These are phyloP conservation scores for Nicotiana tomentosiformis DNA, from an alignment of 257 asterid species.

Conservation along the genomic window DNA sequence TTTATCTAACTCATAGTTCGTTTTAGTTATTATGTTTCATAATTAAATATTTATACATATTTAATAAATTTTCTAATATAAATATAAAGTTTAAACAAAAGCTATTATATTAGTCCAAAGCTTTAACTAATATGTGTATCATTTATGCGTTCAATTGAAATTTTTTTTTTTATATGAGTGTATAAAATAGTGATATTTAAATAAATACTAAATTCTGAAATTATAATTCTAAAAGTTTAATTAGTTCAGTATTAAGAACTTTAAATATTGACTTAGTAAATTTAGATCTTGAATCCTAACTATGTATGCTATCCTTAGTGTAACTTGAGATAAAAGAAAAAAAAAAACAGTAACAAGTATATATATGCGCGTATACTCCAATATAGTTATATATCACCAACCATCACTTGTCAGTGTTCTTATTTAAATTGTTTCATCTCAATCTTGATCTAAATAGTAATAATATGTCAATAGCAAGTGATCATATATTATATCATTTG, in stretches of 20 bases:
- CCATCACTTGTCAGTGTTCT: not conserved
- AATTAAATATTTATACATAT: too few relatives aligned
- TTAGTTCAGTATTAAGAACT: not conserved
- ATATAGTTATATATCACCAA: not conserved
- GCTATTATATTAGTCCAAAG: too few relatives aligned
- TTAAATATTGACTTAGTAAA: not conserved
- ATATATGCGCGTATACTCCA: not conserved
- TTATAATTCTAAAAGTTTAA: not conserved
- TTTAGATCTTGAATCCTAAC: not conserved
- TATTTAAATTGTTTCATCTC: not conserved
- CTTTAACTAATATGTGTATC: too few relatives aligned
- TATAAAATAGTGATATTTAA: not conserved
- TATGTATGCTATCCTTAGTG: too few relatives aligned
- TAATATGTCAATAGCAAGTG: not conserved
- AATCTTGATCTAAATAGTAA: not conserved
- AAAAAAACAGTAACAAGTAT: too few relatives aligned
- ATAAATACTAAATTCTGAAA: not conserved
- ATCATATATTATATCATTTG: not conserved
- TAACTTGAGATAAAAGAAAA: too few relatives aligned
- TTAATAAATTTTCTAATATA: too few relatives aligned
- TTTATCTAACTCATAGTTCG: too few relatives aligned
- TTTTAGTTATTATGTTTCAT: too few relatives aligned
- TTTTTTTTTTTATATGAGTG: too few relatives aligned
- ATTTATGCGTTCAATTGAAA: too few relatives aligned
- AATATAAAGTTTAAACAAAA: too few relatives aligned